Percentiles rank a stretch among this genome's conserved stretches.
Conservation (phyloP, 768 basidiomycete species). For the Neoboletus brunneissimus region DNA sequence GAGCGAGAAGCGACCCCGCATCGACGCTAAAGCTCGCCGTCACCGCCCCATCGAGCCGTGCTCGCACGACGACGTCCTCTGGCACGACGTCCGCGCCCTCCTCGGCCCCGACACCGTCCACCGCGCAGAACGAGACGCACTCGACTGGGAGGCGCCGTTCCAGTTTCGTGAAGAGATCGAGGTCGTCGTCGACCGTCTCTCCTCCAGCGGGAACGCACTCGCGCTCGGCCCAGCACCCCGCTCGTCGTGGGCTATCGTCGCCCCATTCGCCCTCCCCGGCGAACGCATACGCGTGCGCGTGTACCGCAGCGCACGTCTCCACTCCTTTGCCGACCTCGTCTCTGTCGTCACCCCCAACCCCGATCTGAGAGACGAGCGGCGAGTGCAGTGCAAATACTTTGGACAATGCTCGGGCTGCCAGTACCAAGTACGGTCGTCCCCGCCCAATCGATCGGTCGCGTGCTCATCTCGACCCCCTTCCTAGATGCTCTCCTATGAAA, state of each 20-base stretch:
- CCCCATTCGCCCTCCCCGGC: constrained; percentile 82
- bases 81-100: constrained; percentile 64
- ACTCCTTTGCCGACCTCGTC: constrained; percentile 76
- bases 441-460: not conserved
- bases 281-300: constrained; percentile 75
- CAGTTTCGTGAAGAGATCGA: constrained; percentile 59
- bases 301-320: constrained; percentile 64
- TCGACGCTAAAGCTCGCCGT: constrained; percentile 8
- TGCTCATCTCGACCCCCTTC: not conserved
- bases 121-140: constrained; percentile 43
- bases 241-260: constrained; percentile 75
- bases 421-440: constrained; percentile 61
- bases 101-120: constrained; percentile 61
- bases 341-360: constrained; percentile 61
- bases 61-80: constrained; percentile 72
- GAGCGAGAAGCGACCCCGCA: constrained; percentile 33
- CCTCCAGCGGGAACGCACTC: constrained; percentile 64
- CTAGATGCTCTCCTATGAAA: constrained; percentile 84
- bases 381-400: constrained; percentile 83
- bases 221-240: constrained; percentile 47
- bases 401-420: constrained; percentile 91
- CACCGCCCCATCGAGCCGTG: constrained; percentile 45
- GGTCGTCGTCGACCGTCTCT: constrained; percentile 60
- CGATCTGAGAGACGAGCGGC: constrained; percentile 59
- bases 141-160: constrained; percentile 60